Evolutionary conservation across 495 filamentous ascomycete genomes (phyloP), one percentile per base, ranked within the genome.

Genomic region (Penicillium ochrochloron): DNA sequence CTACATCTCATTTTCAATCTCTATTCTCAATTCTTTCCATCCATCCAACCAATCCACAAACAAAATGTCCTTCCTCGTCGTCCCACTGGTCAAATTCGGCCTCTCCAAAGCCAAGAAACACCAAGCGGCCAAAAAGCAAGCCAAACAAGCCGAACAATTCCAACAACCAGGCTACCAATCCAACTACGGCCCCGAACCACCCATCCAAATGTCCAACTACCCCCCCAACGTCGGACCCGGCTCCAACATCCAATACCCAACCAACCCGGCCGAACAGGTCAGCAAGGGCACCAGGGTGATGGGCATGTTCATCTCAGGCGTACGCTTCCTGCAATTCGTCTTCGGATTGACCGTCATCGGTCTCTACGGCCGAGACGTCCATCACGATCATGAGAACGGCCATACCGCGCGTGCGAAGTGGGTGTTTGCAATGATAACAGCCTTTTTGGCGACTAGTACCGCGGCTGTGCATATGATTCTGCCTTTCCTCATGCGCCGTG

Each of bases 341-440:
- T 80, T 96, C 64, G 91, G 87, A 21, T 69, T 96, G 53, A 82
- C 88, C 0, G 90, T 95, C 61, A 85, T 88, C 63, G 92, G 88
- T 5, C 86, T 97, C 37, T 97, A 97, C 73, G 90, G 88, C 59
- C 71, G 80, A 37, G 90, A 95, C 69, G 78, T 96, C 11, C 75
- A 85, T 60, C 73, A 83, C 52, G 87, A 90, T 10, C 75, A 76
- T n/a, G 73, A 86, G 39, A 72, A 79, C 10, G 68, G 79, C 61
- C 68, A 79, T 31, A 77, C 84, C 60, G 72, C 77, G 5, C 83
- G 92, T 70, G 76, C 84, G 3, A 89, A 88, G 83, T 96, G 92
- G 91, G 81, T 90, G 31, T 97, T 88, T 73, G 93, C 92, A 0
- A 83, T 86, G 54, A 82, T 90, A 1, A 82, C 87, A 8, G 90